Evolutionary conservation across 345 rosid genomes (phyloP).

Genomic region (Lepidium sativum): DNA sequence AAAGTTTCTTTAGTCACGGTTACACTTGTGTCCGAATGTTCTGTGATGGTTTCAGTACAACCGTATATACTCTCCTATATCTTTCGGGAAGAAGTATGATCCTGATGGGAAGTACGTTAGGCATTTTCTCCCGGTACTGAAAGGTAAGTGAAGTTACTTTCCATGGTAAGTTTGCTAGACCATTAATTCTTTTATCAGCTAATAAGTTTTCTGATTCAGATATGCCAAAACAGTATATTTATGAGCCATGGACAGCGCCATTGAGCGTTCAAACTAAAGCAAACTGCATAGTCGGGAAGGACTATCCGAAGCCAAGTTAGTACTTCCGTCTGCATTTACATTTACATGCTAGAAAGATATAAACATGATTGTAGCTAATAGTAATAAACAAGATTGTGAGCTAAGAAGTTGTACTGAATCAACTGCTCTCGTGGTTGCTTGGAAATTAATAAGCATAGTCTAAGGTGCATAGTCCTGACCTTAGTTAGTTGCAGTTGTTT

Average conservation of each 20-base stretch:
- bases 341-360: not conserved
- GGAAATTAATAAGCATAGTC: not conserved
- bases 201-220: conserved; percentile 35
- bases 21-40: not conserved
- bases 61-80: conserved; percentile 78
- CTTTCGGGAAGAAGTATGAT: conserved; percentile 90
- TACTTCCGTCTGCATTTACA: not conserved
- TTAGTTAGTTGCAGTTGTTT: conserved; percentile 47
- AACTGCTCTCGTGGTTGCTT: not conserved
- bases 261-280: conserved; percentile 67
- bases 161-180: not conserved
- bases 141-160: conserved; percentile 44
- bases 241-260: conserved; percentile 97
- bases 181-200: not conserved
- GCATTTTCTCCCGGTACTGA: conserved; percentile 82
- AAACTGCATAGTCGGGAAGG: conserved; percentile 75
- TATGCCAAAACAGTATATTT: conserved; percentile 90
- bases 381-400: not conserved
- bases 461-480: not conserved
- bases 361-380: not conserved
- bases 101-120: conserved; percentile 70
- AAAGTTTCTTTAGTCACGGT: not conserved
- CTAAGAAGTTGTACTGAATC: not conserved
- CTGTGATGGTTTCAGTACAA: conserved; percentile 47
- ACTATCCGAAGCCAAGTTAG: conserved; percentile 85